A percentile compares a stretch with the other conserved stretches of the same genome.
These are phyloP conservation scores for Aspergillus kassunensis DNA, from an alignment of 495 filamentous ascomycete species.

Conservation along the genomic window DNA sequence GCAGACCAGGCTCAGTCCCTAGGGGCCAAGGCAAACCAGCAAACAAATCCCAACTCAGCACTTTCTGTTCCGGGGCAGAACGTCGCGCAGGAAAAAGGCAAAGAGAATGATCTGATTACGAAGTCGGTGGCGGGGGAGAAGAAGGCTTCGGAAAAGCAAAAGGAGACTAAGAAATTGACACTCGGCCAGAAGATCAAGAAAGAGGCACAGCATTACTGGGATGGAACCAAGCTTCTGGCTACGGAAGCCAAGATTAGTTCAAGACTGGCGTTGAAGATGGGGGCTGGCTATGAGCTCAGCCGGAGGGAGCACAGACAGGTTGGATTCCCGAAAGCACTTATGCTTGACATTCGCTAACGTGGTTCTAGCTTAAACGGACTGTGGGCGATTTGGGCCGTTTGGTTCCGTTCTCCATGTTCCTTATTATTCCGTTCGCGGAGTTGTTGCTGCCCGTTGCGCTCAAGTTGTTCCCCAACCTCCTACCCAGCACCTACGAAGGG, in stretches of 20 bases:
- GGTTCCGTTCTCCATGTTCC: slow-evolving; percentile 93
- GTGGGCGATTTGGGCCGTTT: slow-evolving; percentile 89
- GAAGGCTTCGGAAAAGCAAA: slow-evolving; percentile 61
- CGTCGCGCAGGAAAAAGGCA: slow-evolving; percentile 38
- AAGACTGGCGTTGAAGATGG: slow-evolving; percentile 92
- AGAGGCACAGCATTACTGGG: slow-evolving; percentile 93
- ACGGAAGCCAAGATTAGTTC: slow-evolving; percentile 91
- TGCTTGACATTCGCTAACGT: not conserved
- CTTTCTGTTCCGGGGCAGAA: slow-evolving; percentile 41
- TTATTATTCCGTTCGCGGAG: slow-evolving; percentile 96
- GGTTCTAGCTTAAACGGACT: slow-evolving; percentile 70
- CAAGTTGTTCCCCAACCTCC: slow-evolving; percentile 91
- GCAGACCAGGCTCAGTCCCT: slow-evolving; percentile 37
- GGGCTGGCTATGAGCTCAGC: slow-evolving; percentile 92
- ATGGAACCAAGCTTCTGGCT: slow-evolving; percentile 95
- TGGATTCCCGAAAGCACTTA: too few species aligned
- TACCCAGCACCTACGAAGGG: slow-evolving; percentile 95
- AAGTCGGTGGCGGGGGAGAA: slow-evolving; percentile 47
- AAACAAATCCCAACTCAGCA: slow-evolving; percentile 23
- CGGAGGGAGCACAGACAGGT: slow-evolving; percentile 87
- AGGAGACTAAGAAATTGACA: slow-evolving; percentile 81
- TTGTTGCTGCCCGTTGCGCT: slow-evolving; percentile 90
- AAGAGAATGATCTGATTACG: slow-evolving; percentile 41
- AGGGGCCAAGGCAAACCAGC: slow-evolving; percentile 20
- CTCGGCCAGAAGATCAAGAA: slow-evolving; percentile 89